These are phyloP conservation scores for Chlorencoelia australis DNA, from an alignment of 2,329 filamentous ascomycete species.

Conservation along the genomic window DNA sequence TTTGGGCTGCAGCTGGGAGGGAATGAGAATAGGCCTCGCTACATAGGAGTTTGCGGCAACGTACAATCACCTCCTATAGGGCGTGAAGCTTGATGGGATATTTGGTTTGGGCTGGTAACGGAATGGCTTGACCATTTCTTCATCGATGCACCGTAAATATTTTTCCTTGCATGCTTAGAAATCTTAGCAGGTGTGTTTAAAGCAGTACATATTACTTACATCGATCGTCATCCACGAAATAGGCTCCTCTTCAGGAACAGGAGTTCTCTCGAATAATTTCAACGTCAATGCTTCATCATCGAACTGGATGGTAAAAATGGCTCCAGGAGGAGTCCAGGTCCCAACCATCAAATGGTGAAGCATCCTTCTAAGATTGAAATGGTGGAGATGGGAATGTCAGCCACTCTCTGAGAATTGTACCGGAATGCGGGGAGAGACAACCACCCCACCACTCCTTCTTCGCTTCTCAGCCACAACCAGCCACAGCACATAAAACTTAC, in stretches of 20 bases:
- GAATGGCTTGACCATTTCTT: conserved; percentile 85
- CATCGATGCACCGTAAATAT: conserved; percentile 83
- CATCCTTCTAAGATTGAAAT: conserved; percentile 41
- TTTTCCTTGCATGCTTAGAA: conserved; percentile 65
- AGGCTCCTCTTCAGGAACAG: conserved; percentile 72
- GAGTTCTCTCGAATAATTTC: conserved; percentile 67
- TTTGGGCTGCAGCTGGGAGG: conserved; percentile 48
- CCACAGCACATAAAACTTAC: no score
- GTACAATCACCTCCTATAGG: conserved; percentile 67
- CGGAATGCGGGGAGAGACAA: no score
- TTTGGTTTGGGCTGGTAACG: conserved; percentile 65
- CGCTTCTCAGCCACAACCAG: no score
- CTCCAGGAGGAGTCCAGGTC: conserved; percentile 82
- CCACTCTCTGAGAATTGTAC: no score
- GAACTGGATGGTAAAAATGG: conserved; percentile 83
- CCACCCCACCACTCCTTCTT: no score
- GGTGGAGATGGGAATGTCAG: no score
- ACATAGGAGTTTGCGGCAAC: conserved; percentile 22
- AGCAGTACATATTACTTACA: conserved; percentile 38
- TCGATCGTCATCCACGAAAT: conserved; percentile 93
- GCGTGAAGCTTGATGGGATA: conserved; percentile 64
- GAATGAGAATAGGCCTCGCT: conserved; percentile 7
- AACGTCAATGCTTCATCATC: conserved; percentile 71
- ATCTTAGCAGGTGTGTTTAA: conserved; percentile 2
- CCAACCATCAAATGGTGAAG: conserved; percentile 87